Percentiles rank a stretch among this genome's conserved stretches.
Evolutionary conservation across 345 rosid genomes (phyloP).

Genomic region (Linum tenue): DNA sequence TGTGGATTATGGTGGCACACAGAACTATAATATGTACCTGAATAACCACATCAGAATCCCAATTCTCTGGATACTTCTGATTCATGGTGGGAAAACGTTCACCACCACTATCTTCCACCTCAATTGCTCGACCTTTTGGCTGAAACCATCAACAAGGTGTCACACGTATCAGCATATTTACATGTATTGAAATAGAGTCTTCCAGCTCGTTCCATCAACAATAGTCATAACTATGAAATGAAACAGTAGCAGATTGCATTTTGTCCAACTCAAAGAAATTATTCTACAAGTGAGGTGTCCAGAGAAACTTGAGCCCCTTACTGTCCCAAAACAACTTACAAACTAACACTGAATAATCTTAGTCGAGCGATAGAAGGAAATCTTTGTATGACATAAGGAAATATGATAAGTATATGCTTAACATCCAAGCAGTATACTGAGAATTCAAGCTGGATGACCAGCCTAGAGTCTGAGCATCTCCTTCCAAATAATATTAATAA

Average conservation of each 20-base stretch:
- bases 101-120: slow-evolving; percentile 37
- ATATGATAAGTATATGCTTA: background rate
- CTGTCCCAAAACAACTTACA: background rate
- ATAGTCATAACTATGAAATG: too few relatives aligned
- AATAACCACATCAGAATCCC: slow-evolving; percentile 61
- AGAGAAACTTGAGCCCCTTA: background rate
- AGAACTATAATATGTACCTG: slow-evolving; percentile 31
- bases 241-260: background rate
- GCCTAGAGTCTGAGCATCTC: background rate
- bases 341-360: background rate
- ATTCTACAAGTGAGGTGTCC: background rate
- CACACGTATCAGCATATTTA: slow-evolving; percentile 4
- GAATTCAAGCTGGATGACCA: background rate
- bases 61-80: slow-evolving; percentile 26
- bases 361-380: too few relatives aligned
- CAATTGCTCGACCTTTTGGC: slow-evolving; percentile 53
- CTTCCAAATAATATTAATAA: too few relatives aligned
- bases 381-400: too few relatives aligned
- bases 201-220: background rate
- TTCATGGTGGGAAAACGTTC: slow-evolving; percentile 51
- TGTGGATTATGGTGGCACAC: slow-evolving; percentile 8
- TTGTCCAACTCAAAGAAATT: background rate
- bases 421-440: background rate
- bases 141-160: slow-evolving; percentile 15
- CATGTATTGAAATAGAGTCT: background rate